phyloP scores from a whole-genome alignment of 1,139 yeast species.

The Candida sp. region DNA sequence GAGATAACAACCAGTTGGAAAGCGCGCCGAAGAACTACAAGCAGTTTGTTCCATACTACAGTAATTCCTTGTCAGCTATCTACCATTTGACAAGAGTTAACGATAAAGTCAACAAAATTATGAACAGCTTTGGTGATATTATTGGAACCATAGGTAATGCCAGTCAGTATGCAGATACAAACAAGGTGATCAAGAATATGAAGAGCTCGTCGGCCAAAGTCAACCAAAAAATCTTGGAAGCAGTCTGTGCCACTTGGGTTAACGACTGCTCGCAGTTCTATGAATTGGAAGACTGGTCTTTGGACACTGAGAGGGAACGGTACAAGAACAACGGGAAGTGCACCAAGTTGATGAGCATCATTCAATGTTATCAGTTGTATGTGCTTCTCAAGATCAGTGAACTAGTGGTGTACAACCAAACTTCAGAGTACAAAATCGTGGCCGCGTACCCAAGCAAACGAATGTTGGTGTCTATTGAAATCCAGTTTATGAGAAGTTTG shows the following conservation, averaged over 20 bases:
- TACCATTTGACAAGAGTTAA: constrained; percentile 40
- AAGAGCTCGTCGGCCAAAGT: constrained; percentile 35
- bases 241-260: constrained; percentile 51
- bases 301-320: constrained; percentile 15
- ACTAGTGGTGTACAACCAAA: constrained; percentile 24
- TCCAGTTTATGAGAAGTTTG: constrained; percentile 52
- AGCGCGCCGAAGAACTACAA: constrained; percentile 40
- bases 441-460: constrained; percentile 46
- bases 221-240: constrained; percentile 47
- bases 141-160: constrained; percentile 39
- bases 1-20: constrained; percentile 33
- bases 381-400: constrained; percentile 33
- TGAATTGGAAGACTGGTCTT: constrained; percentile 49
- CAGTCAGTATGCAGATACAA: constrained; percentile 37
- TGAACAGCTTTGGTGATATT: constrained; percentile 38
- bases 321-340: constrained; percentile 21
- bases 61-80: constrained; percentile 47
- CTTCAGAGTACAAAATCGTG: constrained; percentile 29
- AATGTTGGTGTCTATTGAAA: constrained; percentile 46
- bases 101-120: constrained; percentile 29
- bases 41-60: constrained; percentile 43
- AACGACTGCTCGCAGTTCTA: constrained; percentile 52
- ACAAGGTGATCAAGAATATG: constrained; percentile 38
- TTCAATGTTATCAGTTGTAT: constrained; percentile 42
- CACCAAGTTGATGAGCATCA: constrained; percentile 40